phyloP scores from a whole-genome alignment of 2,329 filamentous ascomycete species.

The Scedosporium dehoogii region DNA sequence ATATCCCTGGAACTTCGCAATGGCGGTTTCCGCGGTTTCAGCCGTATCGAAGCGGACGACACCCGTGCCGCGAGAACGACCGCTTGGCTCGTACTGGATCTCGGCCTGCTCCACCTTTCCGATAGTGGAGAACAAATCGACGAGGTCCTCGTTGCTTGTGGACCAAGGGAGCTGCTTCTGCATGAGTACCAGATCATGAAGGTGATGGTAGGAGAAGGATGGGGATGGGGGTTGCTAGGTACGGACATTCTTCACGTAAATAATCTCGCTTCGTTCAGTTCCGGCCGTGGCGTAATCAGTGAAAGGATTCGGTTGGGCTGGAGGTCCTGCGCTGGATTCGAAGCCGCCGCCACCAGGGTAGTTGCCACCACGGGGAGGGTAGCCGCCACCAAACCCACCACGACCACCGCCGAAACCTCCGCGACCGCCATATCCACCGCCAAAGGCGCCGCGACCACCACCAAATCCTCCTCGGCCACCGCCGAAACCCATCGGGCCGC shows the following conservation, averaged over 20 bases:
- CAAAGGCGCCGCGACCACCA: constrained; percentile 48
- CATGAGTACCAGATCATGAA: not conserved
- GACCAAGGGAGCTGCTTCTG: constrained; percentile 79
- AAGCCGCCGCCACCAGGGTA: constrained; percentile 24
- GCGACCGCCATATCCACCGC: constrained; percentile 38
- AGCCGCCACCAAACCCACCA: constrained; percentile 35
- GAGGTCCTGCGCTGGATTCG: constrained; percentile 36
- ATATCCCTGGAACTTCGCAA: constrained; percentile 95
- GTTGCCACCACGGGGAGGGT: constrained; percentile 24
- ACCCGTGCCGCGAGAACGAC: constrained; percentile 86
- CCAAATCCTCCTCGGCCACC: constrained; percentile 52
- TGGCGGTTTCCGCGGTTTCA: constrained; percentile 84
- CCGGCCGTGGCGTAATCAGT: constrained; percentile 86
- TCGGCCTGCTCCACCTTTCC: constrained; percentile 98
- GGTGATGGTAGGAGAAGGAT: not conserved
- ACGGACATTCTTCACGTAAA: constrained; percentile 96
- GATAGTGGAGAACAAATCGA: constrained; percentile 95
- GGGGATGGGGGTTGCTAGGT: not conserved
- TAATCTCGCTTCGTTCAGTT: constrained; percentile 70
- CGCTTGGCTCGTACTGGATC: constrained; percentile 96
- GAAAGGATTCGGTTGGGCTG: constrained; percentile 72
- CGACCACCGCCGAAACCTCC: constrained; percentile 41
- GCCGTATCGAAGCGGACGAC: constrained; percentile 86
- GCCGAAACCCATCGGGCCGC: constrained; percentile 42
- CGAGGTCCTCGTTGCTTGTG: constrained; percentile 93